Evolutionary conservation across 345 rosid species (phyloP), one percentile per base, ranked within the genome.

Genomic region (Ailanthus altissimus): DNA sequence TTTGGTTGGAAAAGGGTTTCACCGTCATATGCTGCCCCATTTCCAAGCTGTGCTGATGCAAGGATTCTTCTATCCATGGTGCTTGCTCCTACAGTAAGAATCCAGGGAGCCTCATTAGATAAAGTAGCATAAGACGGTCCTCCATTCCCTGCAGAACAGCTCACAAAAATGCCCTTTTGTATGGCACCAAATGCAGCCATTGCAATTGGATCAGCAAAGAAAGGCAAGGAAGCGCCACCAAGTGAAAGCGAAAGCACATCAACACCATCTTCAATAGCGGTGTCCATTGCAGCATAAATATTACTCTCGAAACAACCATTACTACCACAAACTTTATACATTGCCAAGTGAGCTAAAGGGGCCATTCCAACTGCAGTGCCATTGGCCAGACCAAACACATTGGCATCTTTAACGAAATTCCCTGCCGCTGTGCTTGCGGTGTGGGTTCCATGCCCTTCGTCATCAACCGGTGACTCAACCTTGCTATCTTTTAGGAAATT

Each of bases 71-170:
- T 82, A 54, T 91, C 89, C 54, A 79, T 73, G 8, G 91, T 86
- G 73, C 89, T 88, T 25, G 91, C 93, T 57, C 91, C 93, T 12
- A 86, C 89, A 0, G 90, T 89, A 14, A 89, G 80, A 54, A 89
- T 85, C 93, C 93, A 89, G 0, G 91, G 95, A 18, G 93, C 94
- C 47, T 89, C 87, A 23, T 87, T 90, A 5, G 83, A 79, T 25
- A 86, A 76, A 5, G 90, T 74, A 10, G 46, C 58, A 6, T 76
- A 32, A 6, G 0, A 8, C 1, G 92, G 90, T 0, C 94, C 92
- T 0, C 23, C 54, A 43, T 90, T 90, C 32, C 88, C 89, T 1
- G 92, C 85, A 14, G 94, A 87, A 73, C 89, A 87, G 53, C 86
- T 87, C 40, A 88, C 90, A 20, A 88, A 81, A 71, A 90, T 81